These are phyloP conservation scores for Bipolaris zeicola DNA, from an alignment of 2,329 filamentous ascomycete genomes.

Conservation along the genomic window DNA sequence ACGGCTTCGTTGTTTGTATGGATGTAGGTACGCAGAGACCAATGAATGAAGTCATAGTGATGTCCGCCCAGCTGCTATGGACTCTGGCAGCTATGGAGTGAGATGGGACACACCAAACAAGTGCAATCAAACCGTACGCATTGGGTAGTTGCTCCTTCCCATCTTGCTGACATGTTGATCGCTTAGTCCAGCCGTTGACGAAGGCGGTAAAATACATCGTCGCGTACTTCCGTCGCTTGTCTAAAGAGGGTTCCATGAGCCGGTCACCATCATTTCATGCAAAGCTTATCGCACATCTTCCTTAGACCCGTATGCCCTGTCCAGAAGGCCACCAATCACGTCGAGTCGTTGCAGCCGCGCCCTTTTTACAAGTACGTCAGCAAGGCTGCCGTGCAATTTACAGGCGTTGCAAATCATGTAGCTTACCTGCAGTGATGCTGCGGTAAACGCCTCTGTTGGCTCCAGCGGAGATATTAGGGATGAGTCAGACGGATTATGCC, in stretches of 20 bases:
- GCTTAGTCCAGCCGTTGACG: neutral
- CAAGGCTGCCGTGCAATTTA: constrained; percentile 13
- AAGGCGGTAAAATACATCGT: too few relatives aligned
- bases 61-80: neutral
- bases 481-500: constrained; percentile 6
- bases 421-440: constrained; percentile 8
- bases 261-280: neutral
- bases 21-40: neutral
- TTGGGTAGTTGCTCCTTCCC: neutral
- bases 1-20: neutral
- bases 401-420: constrained; percentile 4
- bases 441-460: constrained; percentile 4
- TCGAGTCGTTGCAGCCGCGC: neutral
- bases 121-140: neutral
- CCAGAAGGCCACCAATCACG: neutral
- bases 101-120: neutral
- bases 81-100: neutral
- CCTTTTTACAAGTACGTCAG: constrained; percentile 12
- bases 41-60: constrained; percentile 13
- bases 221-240: too few relatives aligned
- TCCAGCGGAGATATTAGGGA: constrained; percentile 1
- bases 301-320: neutral
- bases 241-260: neutral
- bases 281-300: neutral
- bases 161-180: neutral